These are phyloP conservation scores for Yamadazyma takamatsuzukensis DNA, from an alignment of 805 yeast species.

Conservation along the genomic window DNA sequence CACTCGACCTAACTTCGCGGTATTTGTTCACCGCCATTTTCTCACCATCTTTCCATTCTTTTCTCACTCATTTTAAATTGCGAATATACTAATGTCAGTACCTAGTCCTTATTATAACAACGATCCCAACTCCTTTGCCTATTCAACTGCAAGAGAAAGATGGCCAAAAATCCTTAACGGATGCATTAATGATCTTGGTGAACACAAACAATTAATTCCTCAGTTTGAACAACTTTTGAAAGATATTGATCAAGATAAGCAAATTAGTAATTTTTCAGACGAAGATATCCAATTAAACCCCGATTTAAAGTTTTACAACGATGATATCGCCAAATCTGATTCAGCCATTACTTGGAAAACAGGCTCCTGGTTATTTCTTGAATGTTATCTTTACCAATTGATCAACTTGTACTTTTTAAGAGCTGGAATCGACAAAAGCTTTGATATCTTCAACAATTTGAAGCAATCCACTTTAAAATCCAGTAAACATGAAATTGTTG, in stretches of 20 bases:
- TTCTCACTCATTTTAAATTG: not conserved
- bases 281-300: slow-evolving; percentile 41
- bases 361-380: slow-evolving; percentile 89
- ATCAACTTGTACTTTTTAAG: slow-evolving; percentile 43
- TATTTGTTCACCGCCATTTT: too few relatives aligned
- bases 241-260: slow-evolving; percentile 31
- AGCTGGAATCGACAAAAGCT: slow-evolving; percentile 24
- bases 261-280: slow-evolving; percentile 24
- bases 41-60: too few relatives aligned
- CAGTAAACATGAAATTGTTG: slow-evolving; percentile 74
- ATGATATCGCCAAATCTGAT: slow-evolving; percentile 20
- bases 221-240: slow-evolving; percentile 41
- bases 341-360: slow-evolving; percentile 73
- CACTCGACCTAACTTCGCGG: not conserved
- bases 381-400: slow-evolving; percentile 77
- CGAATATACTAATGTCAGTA: slow-evolving; percentile 11
- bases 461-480: slow-evolving; percentile 74
- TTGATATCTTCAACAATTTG: slow-evolving; percentile 69
- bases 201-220: slow-evolving; percentile 7
- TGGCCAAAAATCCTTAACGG: slow-evolving; percentile 84
- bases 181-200: slow-evolving; percentile 33
- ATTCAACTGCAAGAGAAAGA: slow-evolving; percentile 68
- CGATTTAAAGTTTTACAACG: slow-evolving; percentile 57
- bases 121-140: slow-evolving; percentile 78
- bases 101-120: slow-evolving; percentile 58